A percentile compares a stretch with the other conserved stretches of the same genome.
phyloP scores from a whole-genome alignment of 495 filamentous ascomycete genomes.

The Aspergillus carlsbadensis region DNA sequence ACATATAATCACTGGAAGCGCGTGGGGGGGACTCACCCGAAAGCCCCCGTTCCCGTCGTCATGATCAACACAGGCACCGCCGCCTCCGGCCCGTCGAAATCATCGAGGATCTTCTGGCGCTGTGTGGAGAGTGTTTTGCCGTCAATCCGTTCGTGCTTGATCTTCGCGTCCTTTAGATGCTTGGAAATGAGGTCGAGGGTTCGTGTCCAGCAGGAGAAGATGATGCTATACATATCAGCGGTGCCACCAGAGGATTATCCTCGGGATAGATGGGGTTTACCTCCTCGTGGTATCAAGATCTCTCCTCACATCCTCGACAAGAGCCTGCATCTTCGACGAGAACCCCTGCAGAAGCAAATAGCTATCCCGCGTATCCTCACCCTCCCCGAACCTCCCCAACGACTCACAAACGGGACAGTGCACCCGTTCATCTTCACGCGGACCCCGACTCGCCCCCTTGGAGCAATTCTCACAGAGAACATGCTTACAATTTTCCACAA shows the following conservation, averaged over 20 bases:
- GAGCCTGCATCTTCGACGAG: slow-evolving; percentile 31
- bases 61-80: slow-evolving; percentile 43
- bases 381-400: neutral
- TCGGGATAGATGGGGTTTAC: slow-evolving; percentile 16
- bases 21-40: slow-evolving; percentile 28
- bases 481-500: slow-evolving; percentile 18
- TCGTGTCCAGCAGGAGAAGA: slow-evolving; percentile 54
- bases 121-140: slow-evolving; percentile 27
- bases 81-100: slow-evolving; percentile 25
- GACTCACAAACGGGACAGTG: slow-evolving; percentile 6
- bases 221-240: slow-evolving; percentile 33
- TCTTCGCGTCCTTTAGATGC: slow-evolving; percentile 18
- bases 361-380: neutral
- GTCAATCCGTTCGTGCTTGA: slow-evolving; percentile 39
- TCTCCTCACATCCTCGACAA: slow-evolving; percentile 32
- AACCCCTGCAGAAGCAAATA: slow-evolving; percentile 4
- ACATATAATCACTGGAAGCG: no score
- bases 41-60: slow-evolving; percentile 51
- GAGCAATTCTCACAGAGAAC: slow-evolving; percentile 19
- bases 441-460: neutral
- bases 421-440: neutral
- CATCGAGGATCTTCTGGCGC: slow-evolving; percentile 30
- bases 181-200: slow-evolving; percentile 39
- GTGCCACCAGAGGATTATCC: neutral
- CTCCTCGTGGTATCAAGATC: slow-evolving; percentile 30